Evolutionary conservation across 176 grass and related monocot genomes (phyloP), one percentile per base, ranked within the genome.

Genomic region (Oryza australiensis): DNA sequence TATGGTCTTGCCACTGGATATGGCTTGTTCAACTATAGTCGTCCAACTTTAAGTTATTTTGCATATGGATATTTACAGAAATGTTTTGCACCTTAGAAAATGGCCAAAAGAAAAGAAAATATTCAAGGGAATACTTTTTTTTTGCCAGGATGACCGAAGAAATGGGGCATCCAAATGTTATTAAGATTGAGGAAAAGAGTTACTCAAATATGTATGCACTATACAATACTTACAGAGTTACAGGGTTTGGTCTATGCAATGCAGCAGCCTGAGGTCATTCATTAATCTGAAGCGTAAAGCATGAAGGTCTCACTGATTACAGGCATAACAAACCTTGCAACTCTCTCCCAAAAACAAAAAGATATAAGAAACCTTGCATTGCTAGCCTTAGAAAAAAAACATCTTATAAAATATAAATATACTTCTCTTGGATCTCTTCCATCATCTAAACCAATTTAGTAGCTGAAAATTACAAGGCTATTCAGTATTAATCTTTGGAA

Each of bases 1-100:
- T 48, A 55, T 38, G 60, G 4, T 59, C 11, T 82, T 76, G 33
- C 16, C 27, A 73, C 33, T 34, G 2, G 28, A 48, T 69, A 49
- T 80, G 49, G 64, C 3, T 37, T 80, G 28, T 81, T 16, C 12
- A 12, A 10, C 12, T 70, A 60, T 28, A 76, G 3, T 22, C 70
- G 68, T 86, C 49, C 46, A 81, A 62, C 26, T 83, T 83, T n/a
- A 1, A 37, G 30, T 20, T 60, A 26, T 68, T 68, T 45, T 57
- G 28, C 35, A 24, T 35, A 26, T 67, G 35, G 74, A 26, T 26
- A 63, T 37, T 76, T 59, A 72, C 51, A 12, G 20, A 40, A 62
- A 88, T 88, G 43, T 24, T 33, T 49, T 37, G 12, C 66, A 77
- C 12, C 49, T 64, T 64, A 29, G 22, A 26, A 37, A 62, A 48